phyloP scores from a whole-genome alignment of 306 rosid species.

The Lathyrus sativus region DNA sequence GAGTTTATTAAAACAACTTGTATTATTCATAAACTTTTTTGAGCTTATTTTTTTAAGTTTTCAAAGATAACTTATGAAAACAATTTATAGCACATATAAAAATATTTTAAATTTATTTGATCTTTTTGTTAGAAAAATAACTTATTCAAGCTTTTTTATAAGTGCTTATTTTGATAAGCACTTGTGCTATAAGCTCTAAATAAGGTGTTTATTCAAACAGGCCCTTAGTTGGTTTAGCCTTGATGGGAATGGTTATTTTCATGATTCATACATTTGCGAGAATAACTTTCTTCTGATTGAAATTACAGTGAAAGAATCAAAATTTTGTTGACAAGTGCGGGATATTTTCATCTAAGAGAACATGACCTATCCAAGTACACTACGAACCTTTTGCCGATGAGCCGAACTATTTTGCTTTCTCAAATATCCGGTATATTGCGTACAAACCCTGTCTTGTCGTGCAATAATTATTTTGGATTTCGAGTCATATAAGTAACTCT shows the following conservation, averaged over 20 bases:
- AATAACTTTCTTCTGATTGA: constrained; percentile 7
- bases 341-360: constrained; percentile 70
- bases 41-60: too few species aligned
- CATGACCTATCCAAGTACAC: constrained; percentile 69
- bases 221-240: background rate
- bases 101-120: too few species aligned
- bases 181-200: too few species aligned
- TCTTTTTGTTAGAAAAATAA: too few species aligned
- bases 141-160: too few species aligned
- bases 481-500: constrained; percentile 20
- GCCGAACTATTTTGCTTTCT: constrained; percentile 81
- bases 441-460: background rate
- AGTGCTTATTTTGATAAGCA: too few species aligned
- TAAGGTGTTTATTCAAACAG: too few species aligned
- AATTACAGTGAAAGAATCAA: constrained; percentile 63
- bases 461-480: constrained; percentile 4
- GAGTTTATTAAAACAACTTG: too few species aligned
- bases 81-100: too few species aligned
- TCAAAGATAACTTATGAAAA: too few species aligned
- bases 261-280: background rate
- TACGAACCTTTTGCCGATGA: constrained; percentile 73
- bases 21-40: too few species aligned
- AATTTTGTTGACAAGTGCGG: constrained; percentile 69
- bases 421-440: constrained; percentile 68
- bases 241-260: too few species aligned